Conservation (phyloP, 2,329 filamentous ascomycete species). For the Zarea fungicola region DNA sequence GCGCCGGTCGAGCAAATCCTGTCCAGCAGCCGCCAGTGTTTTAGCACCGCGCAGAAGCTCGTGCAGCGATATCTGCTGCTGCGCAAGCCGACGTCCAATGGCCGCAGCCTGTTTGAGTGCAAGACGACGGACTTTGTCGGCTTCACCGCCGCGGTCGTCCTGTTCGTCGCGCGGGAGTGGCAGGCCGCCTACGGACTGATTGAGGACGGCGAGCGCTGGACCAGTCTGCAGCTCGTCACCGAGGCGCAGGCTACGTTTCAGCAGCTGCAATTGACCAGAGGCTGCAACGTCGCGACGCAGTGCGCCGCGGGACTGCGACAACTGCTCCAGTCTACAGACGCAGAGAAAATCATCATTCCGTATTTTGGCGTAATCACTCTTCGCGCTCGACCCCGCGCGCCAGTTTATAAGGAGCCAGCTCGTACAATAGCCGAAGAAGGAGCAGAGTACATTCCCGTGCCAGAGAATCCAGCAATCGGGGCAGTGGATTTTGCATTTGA, state of each 20-base stretch:
- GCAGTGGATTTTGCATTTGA: not conserved
- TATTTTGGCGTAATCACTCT: not conserved
- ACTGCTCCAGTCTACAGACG: not conserved
- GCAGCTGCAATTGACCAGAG: not conserved
- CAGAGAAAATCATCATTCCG: not conserved
- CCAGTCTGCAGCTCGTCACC: not conserved
- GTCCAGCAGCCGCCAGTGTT: not conserved
- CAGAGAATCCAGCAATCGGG: not conserved
- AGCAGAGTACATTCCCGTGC: not conserved
- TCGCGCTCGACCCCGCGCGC: no score
- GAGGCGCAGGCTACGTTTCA: not conserved
- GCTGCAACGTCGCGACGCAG: not conserved
- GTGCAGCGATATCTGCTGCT: slow-evolving; percentile 2
- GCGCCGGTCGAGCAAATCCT: not conserved
- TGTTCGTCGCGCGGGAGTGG: slow-evolving; percentile 27
- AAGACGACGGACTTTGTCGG: slow-evolving; percentile 41
- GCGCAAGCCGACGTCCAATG: slow-evolving; percentile 19
- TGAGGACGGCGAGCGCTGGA: not conserved
- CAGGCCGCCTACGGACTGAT: not conserved
- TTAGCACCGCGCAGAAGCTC: slow-evolving; percentile 14
- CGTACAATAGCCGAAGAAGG: not conserved
- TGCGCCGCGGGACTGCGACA: not conserved
- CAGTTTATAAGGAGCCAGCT: no score
- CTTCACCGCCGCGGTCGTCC: slow-evolving; percentile 38
- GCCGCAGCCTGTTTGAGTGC: slow-evolving; percentile 36